Evolutionary conservation across 257 asterid species (phyloP), one percentile per base, ranked within the genome.

Genomic region (Ajuga chamaepitys): DNA sequence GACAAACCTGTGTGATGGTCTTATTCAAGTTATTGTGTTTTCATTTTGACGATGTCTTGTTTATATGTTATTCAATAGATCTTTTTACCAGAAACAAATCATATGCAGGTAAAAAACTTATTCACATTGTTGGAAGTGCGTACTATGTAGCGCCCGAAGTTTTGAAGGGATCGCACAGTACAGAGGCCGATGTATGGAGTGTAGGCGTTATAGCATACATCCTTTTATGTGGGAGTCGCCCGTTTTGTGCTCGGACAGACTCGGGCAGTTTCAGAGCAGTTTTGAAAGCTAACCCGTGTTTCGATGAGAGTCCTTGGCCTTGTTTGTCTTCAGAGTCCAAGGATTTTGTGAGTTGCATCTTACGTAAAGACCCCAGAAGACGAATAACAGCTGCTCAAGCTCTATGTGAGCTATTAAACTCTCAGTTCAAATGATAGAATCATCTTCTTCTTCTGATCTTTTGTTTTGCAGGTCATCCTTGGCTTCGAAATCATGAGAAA

Each of bases 361-460:
- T 87, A 55, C 58, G 80, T 45, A 78, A 83, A 69, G 95, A 87
- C 56, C 87, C 93, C n/a, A 67, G 72, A 46, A 74, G 79, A 70
- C 67, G 95, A 65, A 75, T 83, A 78, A 77, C 90, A 45, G 93
- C 90, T 74, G 83, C 90, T 72, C 95, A 87, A 66, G 95, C 92
- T 21, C 65, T 87, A 77, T 74, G 95, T 87, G 64, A 72, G 88
- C 76, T 21, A 28, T 56, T 53, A n/a, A n/a, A n/a, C 18, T 62
- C 20, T 47, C 46, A n/a, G 25, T 8, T 37, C 21, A 54, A 2
- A 41, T 25, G 9, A 16, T 14, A 48, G 57, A 62, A 73, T 64
- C 18, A 16, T 37, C 24, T 2, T 52, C 32, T 38, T 18, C 34
- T 14, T 13, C 20, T 2, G 30, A 42, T 72, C 37, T 24, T 69